Evolutionary conservation across 73 alveolate genomes (phyloP), one percentile per base, ranked within the genome.

Genomic region (Paramecium sonneborni): DNA sequence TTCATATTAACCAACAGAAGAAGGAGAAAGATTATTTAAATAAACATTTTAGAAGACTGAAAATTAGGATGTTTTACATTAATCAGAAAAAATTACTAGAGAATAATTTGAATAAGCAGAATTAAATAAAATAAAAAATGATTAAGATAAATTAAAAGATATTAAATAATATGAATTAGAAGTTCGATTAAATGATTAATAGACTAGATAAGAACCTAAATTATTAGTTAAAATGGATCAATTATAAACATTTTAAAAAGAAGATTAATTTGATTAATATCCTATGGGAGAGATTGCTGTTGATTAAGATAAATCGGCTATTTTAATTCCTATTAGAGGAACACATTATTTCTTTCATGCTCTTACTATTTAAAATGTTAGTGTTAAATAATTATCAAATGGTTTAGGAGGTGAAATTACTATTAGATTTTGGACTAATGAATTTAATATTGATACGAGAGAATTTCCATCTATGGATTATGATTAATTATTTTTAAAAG

Each of bases 401-500:
- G 87, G 57, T 21, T 9, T 26, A 9, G 7, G 30, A 15, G 56
- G 44, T 20, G 55, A 46, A 43, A 23, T 79, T 12, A 24, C 28
- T 1, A 79, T 79, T 4, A 23, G 76, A 79, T 79, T 79, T 43
- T 79, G 90, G 90, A 79, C 90, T 6, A 79, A 79, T 79, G 69
- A 79, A 79, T 44, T 79, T 44, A 5, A 79, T 38, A 34, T 79
- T 8, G 74, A 39, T 23, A 43, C 76, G 15, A 21, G 90, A 24
- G 55, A 41, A 41, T 96, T 96, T 96, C 99, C 99, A 57, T 92
- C 92, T 26, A 24, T 92, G 39, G 93, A 93, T 79, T 92, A 76
- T 12, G 92, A 97, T 72, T 92, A 97, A 9, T 93, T 98, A 28
- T 96, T 98, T 93, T 91, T 98, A 1, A 92, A 96, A 44, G 99